Base-by-base conservation (phyloP, 192 early-diverging fungal species). In the Kappamyces sp. region DNA sequence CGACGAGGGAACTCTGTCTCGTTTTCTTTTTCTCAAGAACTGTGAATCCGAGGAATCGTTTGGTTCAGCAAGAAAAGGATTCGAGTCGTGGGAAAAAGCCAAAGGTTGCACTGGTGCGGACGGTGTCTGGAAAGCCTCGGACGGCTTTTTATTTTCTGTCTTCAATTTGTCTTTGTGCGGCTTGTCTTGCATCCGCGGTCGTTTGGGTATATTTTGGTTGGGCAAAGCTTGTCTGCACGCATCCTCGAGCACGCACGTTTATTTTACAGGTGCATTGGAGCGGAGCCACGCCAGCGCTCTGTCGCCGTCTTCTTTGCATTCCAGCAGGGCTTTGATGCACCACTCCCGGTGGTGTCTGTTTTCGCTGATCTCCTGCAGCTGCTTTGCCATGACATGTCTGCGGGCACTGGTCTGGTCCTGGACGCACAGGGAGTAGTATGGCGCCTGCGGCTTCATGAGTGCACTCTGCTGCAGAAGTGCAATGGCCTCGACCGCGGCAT, bases 251-350 rank as follows among this genome's bases (percentile, higher is more conserved):
- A 14, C 14, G 14, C 14, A 45, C 43, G 14, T 33, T n/a, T 49
- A 5, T 12, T 49, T 49, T 12, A 33, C 35, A 32, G 83, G 79
- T n/a, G 84, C 84, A 69, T 84, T 80, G 14, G 57, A 46, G n/a
- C 68, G 55, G 29, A 90, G 54, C 86, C 86, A 88, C 30, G 65
- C 39, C 32, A 54, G 54, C 3, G 85, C 84, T 36, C 59, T 61
- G 30, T 73, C 67, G 11, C 69, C 50, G 54, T 84, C 78, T 36
- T 80, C 77, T 4, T 64, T 55, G 38, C 76, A 75, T 36, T 67
- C 66, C 47, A 78, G 70, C 45, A 89, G 34, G 30, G 82, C 88
- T 54, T 86, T 82, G 32, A 90, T 67, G 59, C 84, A 84, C 84
- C 85, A 87, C 6, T 66, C 74, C 22, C 22, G 22, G 22, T 22